Base-by-base conservation (phyloP, 2,329 filamentous ascomycete genomes). In the Fusarium cicatricum region DNA sequence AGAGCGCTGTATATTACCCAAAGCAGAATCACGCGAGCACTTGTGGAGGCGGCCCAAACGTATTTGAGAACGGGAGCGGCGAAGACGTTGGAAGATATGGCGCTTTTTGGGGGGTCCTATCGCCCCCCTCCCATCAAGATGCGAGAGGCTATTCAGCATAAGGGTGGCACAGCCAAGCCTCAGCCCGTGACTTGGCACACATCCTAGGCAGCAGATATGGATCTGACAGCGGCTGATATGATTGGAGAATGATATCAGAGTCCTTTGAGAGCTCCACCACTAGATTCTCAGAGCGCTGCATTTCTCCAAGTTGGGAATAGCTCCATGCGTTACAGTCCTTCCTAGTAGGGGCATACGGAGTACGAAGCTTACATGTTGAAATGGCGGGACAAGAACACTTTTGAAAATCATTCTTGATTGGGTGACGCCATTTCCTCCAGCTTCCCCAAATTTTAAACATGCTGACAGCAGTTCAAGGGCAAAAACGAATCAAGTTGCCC, bases 1-100 rank as follows among this genome's bases (percentile, higher is more conserved):
- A 40, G 23, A 65, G 56, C 66, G 67, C 62, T 31, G 14, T 46
- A 55, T 68, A 40, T 61, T 47, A 42, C 67, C 66, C 3, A 55
- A 67, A 51, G 16, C 4, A 63, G 62, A 53, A 65, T 15, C 26
- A n/a, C 48, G 48, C 37, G 44, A 31, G 36, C 33, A 33, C 32
- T 39, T 39, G 42, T 42, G 33, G 47, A 51, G n/a, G 47, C n/a
- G 42, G 33, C 36, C 14, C 29, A 28, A 29, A 23, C 19, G 26
- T 34, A 7, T 12, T 23, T n/a, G 21, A 37, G 16, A 36, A 17
- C n/a, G 23, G 14, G 32, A 23, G 28, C 10, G 38, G 36, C n/a
- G 33, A 26, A 34, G 16, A 38, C 34, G 32, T 26, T 12, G 28
- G 41, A 41, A 48, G 43, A 61, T 60, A 60, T 52, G 23, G 38